Evolutionary conservation across 2,329 filamentous ascomycete species (phyloP).

Genomic region (Xylariaceae sp.): DNA sequence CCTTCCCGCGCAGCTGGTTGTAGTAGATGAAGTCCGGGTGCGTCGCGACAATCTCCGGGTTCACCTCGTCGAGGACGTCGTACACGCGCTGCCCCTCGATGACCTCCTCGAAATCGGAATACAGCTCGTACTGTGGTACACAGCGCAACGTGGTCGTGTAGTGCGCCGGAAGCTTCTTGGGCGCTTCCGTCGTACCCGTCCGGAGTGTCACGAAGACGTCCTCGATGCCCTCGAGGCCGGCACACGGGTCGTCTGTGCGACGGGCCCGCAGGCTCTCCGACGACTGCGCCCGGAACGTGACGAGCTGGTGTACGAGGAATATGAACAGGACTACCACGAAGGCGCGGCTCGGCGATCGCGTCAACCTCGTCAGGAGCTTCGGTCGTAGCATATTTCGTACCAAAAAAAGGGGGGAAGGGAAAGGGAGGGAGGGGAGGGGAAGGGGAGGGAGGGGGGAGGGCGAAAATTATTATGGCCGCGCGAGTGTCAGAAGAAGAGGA

Average conservation of each 20-base stretch:
- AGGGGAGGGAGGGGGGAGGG: not conserved
- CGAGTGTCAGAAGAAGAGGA: not conserved
- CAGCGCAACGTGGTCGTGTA: slow-evolving; percentile 50
- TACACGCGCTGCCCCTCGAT: slow-evolving; percentile 46
- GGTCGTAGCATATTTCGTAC: slow-evolving; percentile 4
- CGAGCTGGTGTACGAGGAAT: slow-evolving; percentile 23
- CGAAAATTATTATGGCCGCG: not conserved
- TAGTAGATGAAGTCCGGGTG: slow-evolving; percentile 49
- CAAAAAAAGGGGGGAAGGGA: too few relatives aligned
- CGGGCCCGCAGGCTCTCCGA: slow-evolving; percentile 6
- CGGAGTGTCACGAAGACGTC: slow-evolving; percentile 53
- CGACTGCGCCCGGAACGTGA: slow-evolving; percentile 19
- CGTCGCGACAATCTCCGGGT: slow-evolving; percentile 33
- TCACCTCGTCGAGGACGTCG: slow-evolving; percentile 45
- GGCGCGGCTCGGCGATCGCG: slow-evolving; percentile 19
- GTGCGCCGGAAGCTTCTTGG: slow-evolving; percentile 50
- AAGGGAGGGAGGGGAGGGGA: too few relatives aligned
- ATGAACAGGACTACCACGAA: slow-evolving; percentile 18
- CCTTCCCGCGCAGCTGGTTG: slow-evolving; percentile 40
- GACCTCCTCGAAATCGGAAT: slow-evolving; percentile 52
- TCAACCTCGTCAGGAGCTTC: slow-evolving; percentile 12
- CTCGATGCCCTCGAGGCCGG: slow-evolving; percentile 36
- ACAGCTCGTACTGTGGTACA: slow-evolving; percentile 50
- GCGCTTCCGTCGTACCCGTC: slow-evolving; percentile 53
- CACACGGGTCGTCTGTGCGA: slow-evolving; percentile 15